These are phyloP conservation scores for Blastobotrys mokoenaii DNA, from an alignment of 805 yeast species.

Conservation along the genomic window DNA sequence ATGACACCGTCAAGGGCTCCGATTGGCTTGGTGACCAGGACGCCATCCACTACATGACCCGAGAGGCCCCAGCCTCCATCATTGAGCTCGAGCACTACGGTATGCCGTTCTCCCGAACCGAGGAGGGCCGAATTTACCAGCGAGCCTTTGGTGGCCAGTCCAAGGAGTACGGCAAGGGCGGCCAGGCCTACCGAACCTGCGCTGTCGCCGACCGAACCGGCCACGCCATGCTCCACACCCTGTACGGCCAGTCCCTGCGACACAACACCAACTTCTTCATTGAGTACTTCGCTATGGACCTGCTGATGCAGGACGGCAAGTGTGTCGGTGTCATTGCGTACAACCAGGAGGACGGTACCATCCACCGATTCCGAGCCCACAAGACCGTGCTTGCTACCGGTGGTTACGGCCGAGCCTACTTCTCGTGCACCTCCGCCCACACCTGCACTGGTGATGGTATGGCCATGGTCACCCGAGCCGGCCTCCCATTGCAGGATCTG, in stretches of 20 bases:
- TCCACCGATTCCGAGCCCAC: conserved; percentile 96
- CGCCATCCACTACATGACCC: conserved; percentile 97
- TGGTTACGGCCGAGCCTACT: conserved; percentile 97
- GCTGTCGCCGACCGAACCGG: conserved; percentile 99
- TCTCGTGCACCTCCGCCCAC: conserved; percentile 98
- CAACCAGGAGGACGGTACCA: conserved; percentile 97
- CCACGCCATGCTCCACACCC: conserved; percentile 89
- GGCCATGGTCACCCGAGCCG: conserved; percentile 98
- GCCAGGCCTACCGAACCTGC: conserved; percentile 98
- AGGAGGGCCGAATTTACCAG: conserved; percentile 94
- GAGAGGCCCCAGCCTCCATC: conserved; percentile 93
- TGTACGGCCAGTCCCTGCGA: conserved; percentile 92
- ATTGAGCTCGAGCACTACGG: conserved; percentile 97
- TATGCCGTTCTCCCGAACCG: conserved; percentile 96
- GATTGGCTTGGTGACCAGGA: conserved; percentile 99
- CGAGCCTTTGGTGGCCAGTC: conserved; percentile 99
- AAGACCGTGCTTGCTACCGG: conserved; percentile 97
- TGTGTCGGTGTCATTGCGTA: conserved; percentile 96
- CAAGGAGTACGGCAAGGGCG: conserved; percentile 93
- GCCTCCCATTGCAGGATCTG: conserved; percentile 93
- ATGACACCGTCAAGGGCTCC: conserved; percentile 97
- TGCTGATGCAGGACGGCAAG: conserved; percentile 89
- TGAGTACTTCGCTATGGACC: conserved; percentile 92
- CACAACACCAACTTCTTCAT: conserved; percentile 97
- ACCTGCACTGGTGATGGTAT: conserved; percentile 99